phyloP scores from a whole-genome alignment of 2,329 filamentous ascomycete species.

The Penicillium glabrum region DNA sequence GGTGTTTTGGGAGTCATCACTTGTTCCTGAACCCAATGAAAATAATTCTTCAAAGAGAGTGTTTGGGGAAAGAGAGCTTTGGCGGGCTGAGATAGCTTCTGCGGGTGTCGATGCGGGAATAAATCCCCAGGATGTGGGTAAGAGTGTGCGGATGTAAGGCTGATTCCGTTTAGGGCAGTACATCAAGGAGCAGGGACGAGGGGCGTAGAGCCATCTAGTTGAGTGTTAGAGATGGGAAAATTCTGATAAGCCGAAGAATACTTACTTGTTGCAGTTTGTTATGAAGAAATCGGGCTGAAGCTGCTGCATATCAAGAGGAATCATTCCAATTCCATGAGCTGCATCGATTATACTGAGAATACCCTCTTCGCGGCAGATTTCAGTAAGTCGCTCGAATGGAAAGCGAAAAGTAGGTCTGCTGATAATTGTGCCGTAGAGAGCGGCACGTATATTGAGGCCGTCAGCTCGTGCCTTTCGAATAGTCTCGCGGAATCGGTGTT shows the following conservation, averaged over 20 bases:
- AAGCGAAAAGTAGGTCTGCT: slow-evolving; percentile 76
- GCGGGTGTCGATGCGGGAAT: slow-evolving; percentile 41
- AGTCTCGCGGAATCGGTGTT: slow-evolving; percentile 59
- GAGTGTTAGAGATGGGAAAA: background rate
- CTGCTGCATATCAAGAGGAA: slow-evolving; percentile 65
- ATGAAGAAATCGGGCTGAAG: slow-evolving; percentile 84
- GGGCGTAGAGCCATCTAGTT: slow-evolving; percentile 74
- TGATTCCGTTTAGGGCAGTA: slow-evolving; percentile 79
- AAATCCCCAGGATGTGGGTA: slow-evolving; percentile 82
- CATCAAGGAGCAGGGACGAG: slow-evolving; percentile 76
- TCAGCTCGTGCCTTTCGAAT: slow-evolving; percentile 54
- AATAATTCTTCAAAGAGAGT: slow-evolving; percentile 68
- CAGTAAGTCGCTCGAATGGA: slow-evolving; percentile 69
- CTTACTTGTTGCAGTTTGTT: slow-evolving; percentile 76
- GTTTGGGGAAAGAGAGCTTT: slow-evolving; percentile 42
- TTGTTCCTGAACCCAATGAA: slow-evolving; percentile 68
- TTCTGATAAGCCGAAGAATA: background rate
- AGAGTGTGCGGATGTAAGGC: slow-evolving; percentile 66
- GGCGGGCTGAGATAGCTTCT: slow-evolving; percentile 51
- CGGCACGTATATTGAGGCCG: slow-evolving; percentile 66
- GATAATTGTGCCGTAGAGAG: slow-evolving; percentile 77
- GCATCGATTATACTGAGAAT: slow-evolving; percentile 78
- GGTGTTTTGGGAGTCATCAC: slow-evolving; percentile 70
- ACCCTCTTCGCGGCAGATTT: slow-evolving; percentile 63
- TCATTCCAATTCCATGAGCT: slow-evolving; percentile 80